Evolutionary conservation across 2,329 filamentous ascomycete species (phyloP).

Genomic region (Pseudogymnoascus sp.): DNA sequence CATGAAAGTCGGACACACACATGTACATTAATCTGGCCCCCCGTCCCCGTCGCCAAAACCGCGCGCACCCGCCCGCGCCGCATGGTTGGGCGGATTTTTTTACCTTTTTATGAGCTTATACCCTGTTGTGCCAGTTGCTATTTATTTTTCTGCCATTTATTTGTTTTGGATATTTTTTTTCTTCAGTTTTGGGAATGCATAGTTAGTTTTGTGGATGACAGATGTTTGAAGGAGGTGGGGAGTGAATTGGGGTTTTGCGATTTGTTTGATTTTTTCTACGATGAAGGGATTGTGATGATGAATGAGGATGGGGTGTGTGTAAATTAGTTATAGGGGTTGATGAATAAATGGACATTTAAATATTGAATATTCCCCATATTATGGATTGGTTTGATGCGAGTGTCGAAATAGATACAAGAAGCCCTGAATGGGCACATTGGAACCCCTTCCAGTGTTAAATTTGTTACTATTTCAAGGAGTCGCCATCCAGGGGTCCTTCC

Average conservation of each 20-base stretch:
- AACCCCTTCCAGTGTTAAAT: background rate
- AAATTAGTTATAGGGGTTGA: conserved; percentile 1
- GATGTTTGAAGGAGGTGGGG: background rate
- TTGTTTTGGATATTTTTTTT: background rate
- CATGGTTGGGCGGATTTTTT: background rate
- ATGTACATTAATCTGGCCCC: conserved; percentile 5
- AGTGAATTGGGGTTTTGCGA: background rate
- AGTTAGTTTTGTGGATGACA: background rate
- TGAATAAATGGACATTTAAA: conserved; percentile 7
- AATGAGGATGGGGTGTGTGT: background rate
- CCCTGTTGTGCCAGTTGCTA: background rate
- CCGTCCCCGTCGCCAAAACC: background rate
- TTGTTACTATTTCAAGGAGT: background rate
- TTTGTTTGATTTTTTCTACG: background rate
- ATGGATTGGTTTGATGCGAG: background rate
- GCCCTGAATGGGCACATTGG: background rate
- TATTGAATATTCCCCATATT: background rate
- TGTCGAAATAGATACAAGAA: background rate
- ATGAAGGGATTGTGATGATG: background rate
- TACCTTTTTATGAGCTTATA: conserved; percentile 5
- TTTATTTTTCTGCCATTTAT: background rate
- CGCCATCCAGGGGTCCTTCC: background rate
- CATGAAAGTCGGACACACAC: background rate
- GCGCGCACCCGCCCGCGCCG: background rate
- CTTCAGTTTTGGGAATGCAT: background rate